Base-by-base conservation (phyloP, 75 land plant species). In the Sequoia sempervirens region DNA sequence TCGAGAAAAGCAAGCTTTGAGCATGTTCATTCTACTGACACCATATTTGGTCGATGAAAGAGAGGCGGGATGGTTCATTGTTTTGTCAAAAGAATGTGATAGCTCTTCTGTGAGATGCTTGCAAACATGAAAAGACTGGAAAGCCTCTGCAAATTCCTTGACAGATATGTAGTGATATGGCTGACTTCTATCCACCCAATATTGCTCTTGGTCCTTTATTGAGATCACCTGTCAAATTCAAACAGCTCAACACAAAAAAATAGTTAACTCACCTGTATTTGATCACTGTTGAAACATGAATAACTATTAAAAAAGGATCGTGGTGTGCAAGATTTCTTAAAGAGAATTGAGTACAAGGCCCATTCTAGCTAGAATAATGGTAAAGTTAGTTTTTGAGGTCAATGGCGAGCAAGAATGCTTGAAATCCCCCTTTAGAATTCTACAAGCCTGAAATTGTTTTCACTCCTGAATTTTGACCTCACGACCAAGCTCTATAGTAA, bases 1-100 rank as follows among this genome's bases (percentile, higher is more conserved):
- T 84, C 92, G 92, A 28, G 89, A 73, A 64, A 87, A 82, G 79
- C 90, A 88, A 38, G 97, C 97, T 64, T 93, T 92, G 34, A 95
- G 54, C 14, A 96, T 88, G 86, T 93, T 95, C 82, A 13, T 87
- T 84, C 82, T 92, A 37, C 84, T 83, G 17, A 92, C 82, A 26
- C 92, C 95, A 87, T 93, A 96, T 18, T 88, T 88, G 52, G 83
- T 40, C 20, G 87, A 86, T 28, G 91, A 80, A 46, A 95, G 85
- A 79, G 93, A 92, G 84, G 91, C 89, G 7, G 84, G 84, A 86
- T 90, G 91, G 64, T 82, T 80, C 74, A 66, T 83, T 52, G 86
- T 82, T 79, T 46, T 90, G 72, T 89, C 83, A 79, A 73, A 90
- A 14, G 91, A 87, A 23, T 79, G 69, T 32, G 83, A 20, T 15